Evolutionary conservation across 1,139 yeast species (phyloP).

Genomic region (Yamadazyma epiphylla): DNA sequence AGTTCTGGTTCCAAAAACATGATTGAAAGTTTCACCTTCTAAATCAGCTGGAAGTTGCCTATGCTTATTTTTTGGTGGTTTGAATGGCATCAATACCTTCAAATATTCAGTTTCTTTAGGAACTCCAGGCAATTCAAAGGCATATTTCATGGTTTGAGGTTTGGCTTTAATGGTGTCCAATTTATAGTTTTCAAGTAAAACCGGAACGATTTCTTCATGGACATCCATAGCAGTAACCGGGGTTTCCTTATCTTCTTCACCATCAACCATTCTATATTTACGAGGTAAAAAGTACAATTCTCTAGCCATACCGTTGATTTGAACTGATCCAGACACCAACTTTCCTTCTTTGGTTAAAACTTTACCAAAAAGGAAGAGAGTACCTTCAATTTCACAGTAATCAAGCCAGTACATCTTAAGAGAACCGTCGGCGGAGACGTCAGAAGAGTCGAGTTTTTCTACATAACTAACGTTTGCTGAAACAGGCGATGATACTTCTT

Average conservation of each 20-base stretch:
- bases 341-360: slow-evolving; percentile 55
- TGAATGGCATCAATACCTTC: slow-evolving; percentile 71
- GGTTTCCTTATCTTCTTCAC: slow-evolving; percentile 35
- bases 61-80: slow-evolving; percentile 50
- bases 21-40: slow-evolving; percentile 73
- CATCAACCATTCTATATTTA: slow-evolving; percentile 31
- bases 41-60: slow-evolving; percentile 56
- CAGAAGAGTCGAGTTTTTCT: slow-evolving; percentile 44
- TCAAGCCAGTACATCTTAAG: slow-evolving; percentile 90
- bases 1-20: slow-evolving; percentile 76
- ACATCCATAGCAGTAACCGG: slow-evolving; percentile 60
- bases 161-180: slow-evolving; percentile 63
- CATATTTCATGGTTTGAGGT: slow-evolving; percentile 74
- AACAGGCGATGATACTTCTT: slow-evolving; percentile 23
- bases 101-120: slow-evolving; percentile 82
- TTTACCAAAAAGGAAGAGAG: slow-evolving; percentile 82
- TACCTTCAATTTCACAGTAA: slow-evolving; percentile 70
- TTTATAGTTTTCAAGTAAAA: slow-evolving; percentile 60
- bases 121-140: slow-evolving; percentile 78
- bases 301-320: slow-evolving; percentile 65
- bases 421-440: slow-evolving; percentile 39
- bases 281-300: slow-evolving; percentile 81
- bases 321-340: slow-evolving; percentile 73
- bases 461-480: slow-evolving; percentile 23
- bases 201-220: slow-evolving; percentile 69